Percentiles rank a stretch among this genome's conserved stretches.
These are phyloP conservation scores for Setaria italica DNA, from an alignment of 202 grass and related monocot species.

Conservation along the genomic window DNA sequence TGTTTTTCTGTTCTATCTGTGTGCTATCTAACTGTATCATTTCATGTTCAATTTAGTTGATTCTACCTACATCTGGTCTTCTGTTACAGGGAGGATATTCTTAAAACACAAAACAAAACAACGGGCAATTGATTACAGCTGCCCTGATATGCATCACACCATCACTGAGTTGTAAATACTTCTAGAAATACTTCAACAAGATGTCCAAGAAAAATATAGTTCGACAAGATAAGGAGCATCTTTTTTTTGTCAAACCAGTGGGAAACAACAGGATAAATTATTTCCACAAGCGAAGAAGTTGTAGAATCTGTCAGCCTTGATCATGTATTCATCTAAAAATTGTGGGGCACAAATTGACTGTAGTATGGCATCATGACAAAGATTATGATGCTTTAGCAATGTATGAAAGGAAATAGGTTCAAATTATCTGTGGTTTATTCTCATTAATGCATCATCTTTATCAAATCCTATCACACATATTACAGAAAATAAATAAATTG, in stretches of 20 bases:
- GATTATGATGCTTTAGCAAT: not conserved
- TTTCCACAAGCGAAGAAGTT: not conserved
- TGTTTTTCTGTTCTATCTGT: not conserved
- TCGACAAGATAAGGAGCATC: not conserved
- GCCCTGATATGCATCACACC: not conserved
- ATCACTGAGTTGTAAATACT: not conserved
- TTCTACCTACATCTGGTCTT: not conserved
- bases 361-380: not conserved
- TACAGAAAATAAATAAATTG: not conserved
- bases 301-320: not conserved
- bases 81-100: not conserved
- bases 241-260: not conserved
- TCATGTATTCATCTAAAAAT: not conserved
- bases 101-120: not conserved
- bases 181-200: not conserved
- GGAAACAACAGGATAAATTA: not conserved
- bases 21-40: not conserved
- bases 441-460: not conserved
- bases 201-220: not conserved
- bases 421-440: constrained; percentile 14
- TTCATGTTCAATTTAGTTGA: not conserved
- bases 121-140: not conserved
- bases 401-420: not conserved
- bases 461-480: not conserved
- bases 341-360: not conserved